Evolutionary conservation across 371 early-diverging fungal genomes (phyloP).

Genomic region (Apophysomyces sp.): DNA sequence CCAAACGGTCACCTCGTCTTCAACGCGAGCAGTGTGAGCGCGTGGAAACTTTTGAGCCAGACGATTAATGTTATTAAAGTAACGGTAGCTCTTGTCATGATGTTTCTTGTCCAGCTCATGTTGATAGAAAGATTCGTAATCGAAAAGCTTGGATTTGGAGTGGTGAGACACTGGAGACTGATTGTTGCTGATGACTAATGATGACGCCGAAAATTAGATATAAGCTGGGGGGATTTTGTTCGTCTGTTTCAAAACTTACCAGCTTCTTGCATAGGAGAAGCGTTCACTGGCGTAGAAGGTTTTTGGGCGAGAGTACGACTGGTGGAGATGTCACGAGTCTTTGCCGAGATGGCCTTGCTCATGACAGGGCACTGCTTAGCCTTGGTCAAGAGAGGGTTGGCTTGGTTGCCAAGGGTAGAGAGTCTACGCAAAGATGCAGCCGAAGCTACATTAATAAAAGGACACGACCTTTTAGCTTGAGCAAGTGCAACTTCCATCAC

Average conservation of each 20-base stretch:
- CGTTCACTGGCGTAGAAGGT: conserved; percentile 46
- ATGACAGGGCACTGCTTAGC: conserved; percentile 93
- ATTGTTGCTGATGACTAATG: conserved; percentile 10
- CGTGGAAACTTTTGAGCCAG: conserved; percentile 89
- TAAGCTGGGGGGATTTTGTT: neutral
- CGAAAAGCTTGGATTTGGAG: conserved; percentile 62
- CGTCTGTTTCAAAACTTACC: neutral
- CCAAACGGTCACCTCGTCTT: conserved; percentile 96
- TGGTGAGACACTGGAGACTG: conserved; percentile 36
- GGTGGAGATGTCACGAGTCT: conserved; percentile 55
- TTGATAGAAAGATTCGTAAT: conserved; percentile 87
- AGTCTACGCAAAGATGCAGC: conserved; percentile 77
- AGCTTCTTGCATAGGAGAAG: conserved; percentile 34
- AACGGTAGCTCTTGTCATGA: conserved; percentile 95
- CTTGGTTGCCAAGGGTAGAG: conserved; percentile 36
- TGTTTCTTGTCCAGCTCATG: conserved; percentile 92
- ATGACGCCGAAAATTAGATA: conserved; percentile 4
- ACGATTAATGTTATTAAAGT: conserved; percentile 99
- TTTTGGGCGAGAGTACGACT: conserved; percentile 33
- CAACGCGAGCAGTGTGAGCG: conserved; percentile 88
- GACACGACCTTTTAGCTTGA: conserved; percentile 70
- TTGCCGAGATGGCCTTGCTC: conserved; percentile 77
- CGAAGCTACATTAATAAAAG: conserved; percentile 82
- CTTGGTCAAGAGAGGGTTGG: conserved; percentile 65
- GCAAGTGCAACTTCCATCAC: conserved; percentile 58